Evolutionary conservation across 1,284 basidiomycete genomes (phyloP).

Genomic region (Melampsora larici-populina): DNA sequence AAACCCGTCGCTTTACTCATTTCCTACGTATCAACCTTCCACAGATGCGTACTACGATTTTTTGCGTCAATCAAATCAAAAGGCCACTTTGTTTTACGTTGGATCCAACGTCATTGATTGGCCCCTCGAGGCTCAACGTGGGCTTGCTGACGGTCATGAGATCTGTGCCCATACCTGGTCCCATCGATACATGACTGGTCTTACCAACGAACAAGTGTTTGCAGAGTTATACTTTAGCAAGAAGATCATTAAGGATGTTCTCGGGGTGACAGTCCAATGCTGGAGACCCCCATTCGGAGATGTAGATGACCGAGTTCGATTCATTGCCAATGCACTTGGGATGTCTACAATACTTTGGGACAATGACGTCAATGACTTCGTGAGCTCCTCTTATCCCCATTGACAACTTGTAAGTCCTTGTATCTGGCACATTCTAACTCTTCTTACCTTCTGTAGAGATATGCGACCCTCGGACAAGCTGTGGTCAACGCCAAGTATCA

Average conservation of each 20-base stretch:
- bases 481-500: conserved; percentile 57
- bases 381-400: not conserved
- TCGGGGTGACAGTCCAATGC: conserved; percentile 42
- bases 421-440: not conserved
- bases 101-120: conserved; percentile 60
- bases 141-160: conserved; percentile 55
- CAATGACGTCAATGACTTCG: conserved; percentile 54
- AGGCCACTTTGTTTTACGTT: conserved; percentile 55
- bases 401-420: not conserved
- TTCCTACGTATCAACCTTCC: conserved; percentile 47
- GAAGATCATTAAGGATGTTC: conserved; percentile 40
- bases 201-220: conserved; percentile 59
- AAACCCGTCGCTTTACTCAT: not conserved
- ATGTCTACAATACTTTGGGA: conserved; percentile 59
- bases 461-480: conserved; percentile 51
- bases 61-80: conserved; percentile 57
- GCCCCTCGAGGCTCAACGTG: conserved; percentile 60
- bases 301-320: conserved; percentile 60
- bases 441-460: conserved; percentile 24
- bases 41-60: conserved; percentile 60
- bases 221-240: conserved; percentile 60
- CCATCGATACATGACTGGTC: conserved; percentile 57
- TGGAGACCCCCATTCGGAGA: conserved; percentile 53
- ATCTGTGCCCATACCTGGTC: conserved; percentile 46
- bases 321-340: conserved; percentile 58